Percentiles rank a stretch among this genome's conserved stretches.
These are phyloP conservation scores for Boletus tylopilopsis DNA, from an alignment of 768 basidiomycete genomes.

Conservation along the genomic window DNA sequence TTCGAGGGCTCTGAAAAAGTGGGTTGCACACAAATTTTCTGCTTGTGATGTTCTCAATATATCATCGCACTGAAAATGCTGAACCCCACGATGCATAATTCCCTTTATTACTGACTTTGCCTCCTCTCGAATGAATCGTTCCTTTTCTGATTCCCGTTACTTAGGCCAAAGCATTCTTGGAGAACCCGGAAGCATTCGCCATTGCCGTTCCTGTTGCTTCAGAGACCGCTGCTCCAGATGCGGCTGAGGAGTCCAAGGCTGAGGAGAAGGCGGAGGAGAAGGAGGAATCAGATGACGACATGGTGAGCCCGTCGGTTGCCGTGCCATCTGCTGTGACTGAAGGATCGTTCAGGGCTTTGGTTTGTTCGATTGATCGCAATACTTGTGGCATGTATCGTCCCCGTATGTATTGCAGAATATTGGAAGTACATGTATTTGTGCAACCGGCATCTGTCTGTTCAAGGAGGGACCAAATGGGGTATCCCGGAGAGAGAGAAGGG, in stretches of 20 bases:
- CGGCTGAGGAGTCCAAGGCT: slow-evolving; percentile 53
- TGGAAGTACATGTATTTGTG: slow-evolving; percentile 13
- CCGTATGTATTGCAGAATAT: slow-evolving; percentile 21
- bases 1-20: slow-evolving; percentile 96
- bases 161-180: slow-evolving; percentile 93
- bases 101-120: slow-evolving; percentile 29
- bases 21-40: slow-evolving; percentile 23
- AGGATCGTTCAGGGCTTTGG: slow-evolving; percentile 71
- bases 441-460: slow-evolving; percentile 1
- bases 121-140: neutral
- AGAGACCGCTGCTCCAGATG: slow-evolving; percentile 47
- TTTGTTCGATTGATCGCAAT: slow-evolving; percentile 69
- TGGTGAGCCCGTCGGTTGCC: slow-evolving; percentile 48
- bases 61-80: slow-evolving; percentile 82
- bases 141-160: slow-evolving; percentile 7
- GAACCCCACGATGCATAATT: slow-evolving; percentile 47
- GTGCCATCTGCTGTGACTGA: neutral
- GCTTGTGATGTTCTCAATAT: slow-evolving; percentile 28
- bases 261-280: slow-evolving; percentile 81
- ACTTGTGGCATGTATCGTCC: slow-evolving; percentile 14
- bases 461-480: neutral
- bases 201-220: slow-evolving; percentile 66
- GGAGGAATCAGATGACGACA: slow-evolving; percentile 85
- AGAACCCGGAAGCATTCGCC: slow-evolving; percentile 98
- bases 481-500: too few relatives aligned